These are phyloP conservation scores for Aspergillus pseudoglaucus DNA, from an alignment of 2,329 filamentous ascomycete species.

Conservation along the genomic window DNA sequence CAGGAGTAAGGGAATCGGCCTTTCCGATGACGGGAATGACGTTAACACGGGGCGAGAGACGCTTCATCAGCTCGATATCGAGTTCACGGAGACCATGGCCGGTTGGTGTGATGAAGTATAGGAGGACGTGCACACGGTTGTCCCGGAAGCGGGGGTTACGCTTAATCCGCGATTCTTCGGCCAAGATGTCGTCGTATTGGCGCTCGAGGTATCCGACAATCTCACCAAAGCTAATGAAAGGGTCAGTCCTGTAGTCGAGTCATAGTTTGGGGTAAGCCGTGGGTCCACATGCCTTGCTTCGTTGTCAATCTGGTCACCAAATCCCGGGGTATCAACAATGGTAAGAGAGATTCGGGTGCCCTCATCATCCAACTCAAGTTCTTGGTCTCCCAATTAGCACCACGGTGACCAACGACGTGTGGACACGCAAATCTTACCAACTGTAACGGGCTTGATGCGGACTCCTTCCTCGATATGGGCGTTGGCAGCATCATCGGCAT, in stretches of 20 bases:
- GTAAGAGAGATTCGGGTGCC: slow-evolving; percentile 96
- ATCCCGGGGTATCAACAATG: slow-evolving; percentile 96
- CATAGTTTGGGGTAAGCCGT: neutral
- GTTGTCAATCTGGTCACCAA: slow-evolving; percentile 98
- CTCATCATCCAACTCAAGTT: slow-evolving; percentile 94
- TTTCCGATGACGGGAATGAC: slow-evolving; percentile 99
- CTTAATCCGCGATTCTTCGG: slow-evolving; percentile 99
- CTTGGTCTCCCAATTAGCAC: slow-evolving; percentile 43
- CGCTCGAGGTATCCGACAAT: slow-evolving; percentile 98
- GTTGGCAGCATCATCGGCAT: slow-evolving; percentile 79
- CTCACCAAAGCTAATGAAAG: slow-evolving; percentile 70
- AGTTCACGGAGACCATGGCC: slow-evolving; percentile 97
- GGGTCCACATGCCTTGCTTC: slow-evolving; percentile 70
- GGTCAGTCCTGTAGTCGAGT: slow-evolving; percentile 16
- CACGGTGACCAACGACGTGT: slow-evolving; percentile 8
- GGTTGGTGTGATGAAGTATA: slow-evolving; percentile 99
- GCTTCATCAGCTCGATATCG: slow-evolving; percentile 99
- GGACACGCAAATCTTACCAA: slow-evolving; percentile 59
- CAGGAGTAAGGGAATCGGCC: slow-evolving; percentile 92
- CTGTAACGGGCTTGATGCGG: slow-evolving; percentile 96
- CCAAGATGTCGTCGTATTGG: slow-evolving; percentile 98
- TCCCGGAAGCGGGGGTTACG: slow-evolving; percentile 99
- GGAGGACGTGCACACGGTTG: slow-evolving; percentile 94
- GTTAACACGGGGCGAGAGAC: slow-evolving; percentile 94
- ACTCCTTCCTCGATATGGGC: slow-evolving; percentile 95